These are phyloP conservation scores for Botrytis tulipae DNA, from an alignment of 2,329 filamentous ascomycete genomes.

Conservation along the genomic window DNA sequence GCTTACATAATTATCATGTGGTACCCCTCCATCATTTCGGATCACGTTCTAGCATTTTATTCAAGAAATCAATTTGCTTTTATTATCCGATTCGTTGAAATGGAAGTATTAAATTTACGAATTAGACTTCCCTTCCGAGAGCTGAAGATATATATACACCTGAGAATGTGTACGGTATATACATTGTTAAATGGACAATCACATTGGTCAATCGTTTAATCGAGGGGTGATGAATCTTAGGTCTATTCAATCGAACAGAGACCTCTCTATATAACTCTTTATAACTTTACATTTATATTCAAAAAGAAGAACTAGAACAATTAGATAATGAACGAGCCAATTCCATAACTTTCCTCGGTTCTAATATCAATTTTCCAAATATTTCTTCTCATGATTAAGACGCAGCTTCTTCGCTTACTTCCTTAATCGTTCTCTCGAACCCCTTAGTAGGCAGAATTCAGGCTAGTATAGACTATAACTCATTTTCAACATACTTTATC, in stretches of 20 bases:
- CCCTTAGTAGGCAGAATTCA: not conserved
- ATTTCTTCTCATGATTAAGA: not conserved
- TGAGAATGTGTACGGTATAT: not conserved
- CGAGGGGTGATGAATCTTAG: not conserved
- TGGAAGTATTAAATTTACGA: not conserved
- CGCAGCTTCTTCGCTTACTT: not conserved
- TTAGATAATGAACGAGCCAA: rapidly evolving
- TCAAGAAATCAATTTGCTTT: not conserved
- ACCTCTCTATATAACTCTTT: not conserved
- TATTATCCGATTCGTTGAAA: too few relatives aligned
- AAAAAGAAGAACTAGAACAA: too few relatives aligned
- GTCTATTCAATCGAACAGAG: not conserved
- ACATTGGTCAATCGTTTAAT: not conserved
- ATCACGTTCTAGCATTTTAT: conserved; percentile 8
- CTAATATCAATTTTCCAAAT: not conserved
- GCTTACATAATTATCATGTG: conserved; percentile 7
- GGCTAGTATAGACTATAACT: not conserved
- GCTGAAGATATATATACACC: rapidly evolving
- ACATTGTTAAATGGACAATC: not conserved
- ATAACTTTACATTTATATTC: too few relatives aligned
- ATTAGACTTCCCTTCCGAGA: rapidly evolving
- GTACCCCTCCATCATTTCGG: not conserved
- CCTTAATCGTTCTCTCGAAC: not conserved
- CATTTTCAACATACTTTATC: not conserved
- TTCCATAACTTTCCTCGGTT: not conserved